phyloP scores from a whole-genome alignment of 331 rosid genomes.

The Malus hybrid region DNA sequence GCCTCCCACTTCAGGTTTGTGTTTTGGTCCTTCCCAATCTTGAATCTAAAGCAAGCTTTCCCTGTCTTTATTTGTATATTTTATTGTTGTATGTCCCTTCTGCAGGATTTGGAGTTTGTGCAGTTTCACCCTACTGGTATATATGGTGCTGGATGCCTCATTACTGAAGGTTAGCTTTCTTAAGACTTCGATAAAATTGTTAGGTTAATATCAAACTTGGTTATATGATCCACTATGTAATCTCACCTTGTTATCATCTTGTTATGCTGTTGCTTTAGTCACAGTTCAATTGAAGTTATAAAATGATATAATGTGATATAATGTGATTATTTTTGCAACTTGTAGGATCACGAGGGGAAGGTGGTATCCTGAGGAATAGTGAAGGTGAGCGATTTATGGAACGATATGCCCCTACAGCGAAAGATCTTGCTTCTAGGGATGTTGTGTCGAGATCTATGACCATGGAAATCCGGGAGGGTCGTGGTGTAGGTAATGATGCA shows the following conservation, averaged over 20 bases:
- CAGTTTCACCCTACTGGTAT: constrained; percentile 98
- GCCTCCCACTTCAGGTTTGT: constrained; percentile 75
- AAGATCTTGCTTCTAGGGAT: constrained; percentile 98
- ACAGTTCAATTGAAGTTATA: background rate
- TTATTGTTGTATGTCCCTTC: constrained; percentile 6
- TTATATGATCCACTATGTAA: background rate
- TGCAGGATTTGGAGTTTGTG: constrained; percentile 93
- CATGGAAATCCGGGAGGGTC: constrained; percentile 97
- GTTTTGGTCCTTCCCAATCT: constrained; percentile 11
- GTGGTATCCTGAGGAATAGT: constrained; percentile 91
- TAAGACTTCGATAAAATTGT: background rate
- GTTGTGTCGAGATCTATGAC: constrained; percentile 98
- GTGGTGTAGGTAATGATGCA: constrained; percentile 80
- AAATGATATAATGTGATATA: constrained; percentile 11
- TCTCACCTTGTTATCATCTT: background rate
- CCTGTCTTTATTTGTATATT: background rate
- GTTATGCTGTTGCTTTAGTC: background rate
- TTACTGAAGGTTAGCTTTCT: constrained; percentile 69
- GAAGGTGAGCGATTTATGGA: constrained; percentile 99
- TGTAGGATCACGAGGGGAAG: constrained; percentile 97
- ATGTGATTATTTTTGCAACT: constrained; percentile 20
- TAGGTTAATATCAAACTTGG: background rate
- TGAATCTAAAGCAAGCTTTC: constrained; percentile 10
- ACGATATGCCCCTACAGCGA: constrained; percentile 95
- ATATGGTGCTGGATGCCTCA: constrained; percentile 97